Evolutionary conservation across 176 grass and related monocot species (phyloP).

Genomic region (Urochloa ruziziensis): DNA sequence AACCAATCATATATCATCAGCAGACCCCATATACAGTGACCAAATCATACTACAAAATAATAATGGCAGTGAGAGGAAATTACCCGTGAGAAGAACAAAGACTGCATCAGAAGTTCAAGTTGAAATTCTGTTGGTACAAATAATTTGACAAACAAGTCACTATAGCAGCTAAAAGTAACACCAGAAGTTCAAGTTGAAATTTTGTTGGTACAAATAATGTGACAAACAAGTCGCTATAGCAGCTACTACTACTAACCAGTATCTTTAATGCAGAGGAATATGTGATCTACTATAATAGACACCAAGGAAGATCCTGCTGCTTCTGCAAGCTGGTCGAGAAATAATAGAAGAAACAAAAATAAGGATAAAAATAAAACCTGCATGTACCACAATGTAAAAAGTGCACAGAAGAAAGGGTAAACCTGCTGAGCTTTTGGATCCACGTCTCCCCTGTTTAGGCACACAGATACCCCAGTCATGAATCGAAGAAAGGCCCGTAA

Average conservation of each 20-base stretch:
- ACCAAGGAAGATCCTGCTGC: conserved; percentile 96
- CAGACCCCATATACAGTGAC: conserved; percentile 1
- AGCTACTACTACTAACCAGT: conserved; percentile 57
- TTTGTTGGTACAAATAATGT: conserved; percentile 53
- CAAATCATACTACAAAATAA: conserved; percentile 1
- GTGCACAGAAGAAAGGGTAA: conserved; percentile 20
- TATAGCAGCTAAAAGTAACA: conserved; percentile 19
- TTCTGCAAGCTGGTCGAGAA: conserved; percentile 66
- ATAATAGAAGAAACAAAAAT: conserved; percentile 34
- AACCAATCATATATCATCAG: conserved; percentile 42
- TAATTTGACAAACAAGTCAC: conserved; percentile 39
- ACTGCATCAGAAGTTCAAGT: conserved; percentile 98
- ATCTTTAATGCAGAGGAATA: conserved; percentile 99
- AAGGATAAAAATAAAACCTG: conserved; percentile 25
- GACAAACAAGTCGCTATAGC: conserved; percentile 39
- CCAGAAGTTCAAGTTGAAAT: conserved; percentile 95
- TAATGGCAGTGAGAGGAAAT: conserved; percentile 3
- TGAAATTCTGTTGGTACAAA: conserved; percentile 77
- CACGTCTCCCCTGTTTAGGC: conserved; percentile 94
- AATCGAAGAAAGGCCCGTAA: conserved; percentile 92
- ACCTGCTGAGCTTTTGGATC: conserved; percentile 90
- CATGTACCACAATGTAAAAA: conserved; percentile 26
- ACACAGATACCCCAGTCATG: conserved; percentile 88
- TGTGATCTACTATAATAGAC: conserved; percentile 94
- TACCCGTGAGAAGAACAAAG: conserved; percentile 96